Base-by-base conservation (phyloP, 192 early-diverging fungal species). In the Backusella tarrabulga region DNA sequence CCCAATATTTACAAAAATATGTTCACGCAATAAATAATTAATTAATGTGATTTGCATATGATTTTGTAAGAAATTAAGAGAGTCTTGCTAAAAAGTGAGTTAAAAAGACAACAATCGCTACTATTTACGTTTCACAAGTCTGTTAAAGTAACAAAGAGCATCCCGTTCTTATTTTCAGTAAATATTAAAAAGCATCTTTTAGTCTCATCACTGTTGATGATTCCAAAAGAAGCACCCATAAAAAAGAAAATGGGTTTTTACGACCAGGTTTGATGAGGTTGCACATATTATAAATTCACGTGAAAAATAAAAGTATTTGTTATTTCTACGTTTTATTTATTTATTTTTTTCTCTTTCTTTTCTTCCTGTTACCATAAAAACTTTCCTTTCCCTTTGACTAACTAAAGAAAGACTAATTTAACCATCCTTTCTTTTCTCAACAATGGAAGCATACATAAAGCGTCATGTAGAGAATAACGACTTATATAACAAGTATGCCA, bases 371-470 rank as follows among this genome's bases (percentile, higher is more conserved):
- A 60, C 23, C 54, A 60, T 26, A 23, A 4, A 19, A 2, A 60
- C 54, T 60, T 23, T 23, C 23, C 54, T 26, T 60, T 26, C 23
- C 54, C 54, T 26, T 60, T 60, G n/a, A 26, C 54, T 60, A 11
- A 60, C n/a, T 60, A 60, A 60, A 26, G 54, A 60, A 26, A 60
- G n/a, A 9, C 9, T 54, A 54, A 8, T 8, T 23, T 9, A 21
- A 19, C 21, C 7, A n/a, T 60, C 5, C 19, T 14, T 52, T 34
- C 14, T 74, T 26, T n/a, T 70, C 4, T 41, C 29, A 50, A 40
- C 42, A 23, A 79, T 79, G 78, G 74, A 76, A 32, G 36, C 32
- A 38, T 73, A 75, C 34, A 17, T 34, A 17, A 52, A 76, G 26
- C 15, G 17, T 6, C 46, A 76, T 6, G 26, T 54, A 36, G 68